Evolutionary conservation across 768 basidiomycete genomes (phyloP).

Genomic region (Suillus subaureus): DNA sequence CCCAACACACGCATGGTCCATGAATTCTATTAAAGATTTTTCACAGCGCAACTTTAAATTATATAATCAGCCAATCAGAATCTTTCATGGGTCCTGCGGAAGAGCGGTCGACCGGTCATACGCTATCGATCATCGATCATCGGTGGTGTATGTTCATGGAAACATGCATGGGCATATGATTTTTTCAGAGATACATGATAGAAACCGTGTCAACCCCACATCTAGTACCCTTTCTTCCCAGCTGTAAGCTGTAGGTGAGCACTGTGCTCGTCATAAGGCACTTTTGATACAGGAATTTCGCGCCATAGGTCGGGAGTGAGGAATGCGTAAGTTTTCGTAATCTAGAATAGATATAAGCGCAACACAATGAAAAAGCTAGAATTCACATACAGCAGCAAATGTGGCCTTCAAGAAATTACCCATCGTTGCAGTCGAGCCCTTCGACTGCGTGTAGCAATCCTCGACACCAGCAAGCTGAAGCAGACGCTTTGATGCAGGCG

Average conservation of each 20-base stretch:
- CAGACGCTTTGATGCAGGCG: conserved; percentile 95
- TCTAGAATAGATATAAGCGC: conserved; percentile 44
- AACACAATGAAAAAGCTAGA: not conserved
- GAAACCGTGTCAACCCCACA: conserved; percentile 13
- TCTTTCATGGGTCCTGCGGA: no score
- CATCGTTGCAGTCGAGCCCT: conserved; percentile 98
- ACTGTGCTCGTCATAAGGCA: conserved; percentile 95
- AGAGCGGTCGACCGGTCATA: no score
- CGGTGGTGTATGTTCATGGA: not conserved
- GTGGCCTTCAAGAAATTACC: conserved; percentile 99
- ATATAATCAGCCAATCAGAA: not conserved
- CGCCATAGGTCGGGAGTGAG: conserved; percentile 98
- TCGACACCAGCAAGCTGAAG: conserved; percentile 97
- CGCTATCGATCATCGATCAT: not conserved
- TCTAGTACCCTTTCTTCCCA: conserved; percentile 73
- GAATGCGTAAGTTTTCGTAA: conserved; percentile 98
- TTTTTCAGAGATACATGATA: conserved; percentile 16
- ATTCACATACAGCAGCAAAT: conserved; percentile 76
- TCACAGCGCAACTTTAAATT: not conserved
- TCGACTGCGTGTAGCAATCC: conserved; percentile 97
- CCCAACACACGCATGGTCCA: no score
- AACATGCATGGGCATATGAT: not conserved
- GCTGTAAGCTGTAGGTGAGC: conserved; percentile 85
- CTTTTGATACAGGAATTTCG: conserved; percentile 86
- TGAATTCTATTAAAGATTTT: not conserved